phyloP scores from a whole-genome alignment of 202 grass and related monocot species.

The Panicum virgatum region DNA sequence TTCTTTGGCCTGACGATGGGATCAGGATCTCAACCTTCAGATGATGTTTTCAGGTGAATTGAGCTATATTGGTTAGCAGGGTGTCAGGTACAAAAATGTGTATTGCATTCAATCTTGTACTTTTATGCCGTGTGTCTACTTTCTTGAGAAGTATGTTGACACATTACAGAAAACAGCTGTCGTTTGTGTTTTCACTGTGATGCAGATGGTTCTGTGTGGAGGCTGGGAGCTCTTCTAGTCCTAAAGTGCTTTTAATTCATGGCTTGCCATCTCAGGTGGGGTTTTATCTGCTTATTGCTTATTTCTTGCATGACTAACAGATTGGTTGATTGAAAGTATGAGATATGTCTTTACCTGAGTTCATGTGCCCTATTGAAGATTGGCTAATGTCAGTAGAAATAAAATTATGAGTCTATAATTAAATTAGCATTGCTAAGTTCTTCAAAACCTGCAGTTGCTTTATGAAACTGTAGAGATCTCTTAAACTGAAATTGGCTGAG shows the following conservation, averaged over 20 bases:
- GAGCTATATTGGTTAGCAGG: constrained; percentile 43
- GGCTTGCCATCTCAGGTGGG: constrained; percentile 91
- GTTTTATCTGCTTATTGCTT: constrained; percentile 25
- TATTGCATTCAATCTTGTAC: constrained; percentile 20
- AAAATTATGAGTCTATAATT: neutral
- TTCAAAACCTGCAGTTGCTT: neutral
- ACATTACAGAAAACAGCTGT: constrained; percentile 20
- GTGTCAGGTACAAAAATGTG: constrained; percentile 52
- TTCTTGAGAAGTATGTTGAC: constrained; percentile 32
- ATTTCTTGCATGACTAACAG: neutral
- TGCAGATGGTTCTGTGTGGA: constrained; percentile 89
- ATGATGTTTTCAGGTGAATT: constrained; percentile 88
- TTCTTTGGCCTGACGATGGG: constrained; percentile 95
- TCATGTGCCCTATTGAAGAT: neutral
- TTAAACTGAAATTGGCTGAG: neutral
- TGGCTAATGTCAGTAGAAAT: neutral
- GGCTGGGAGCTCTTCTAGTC: constrained; percentile 68
- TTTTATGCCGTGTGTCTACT: constrained; percentile 32
- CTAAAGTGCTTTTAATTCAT: constrained; percentile 73
- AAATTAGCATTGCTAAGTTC: neutral
- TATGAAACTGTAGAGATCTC: neutral
- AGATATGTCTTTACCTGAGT: neutral
- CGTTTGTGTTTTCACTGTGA: constrained; percentile 28
- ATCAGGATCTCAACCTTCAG: constrained; percentile 64
- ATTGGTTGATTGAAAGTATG: neutral